phyloP scores from a whole-genome alignment of 169 alveolate genomes.

The Plasmodium chabaudi region DNA sequence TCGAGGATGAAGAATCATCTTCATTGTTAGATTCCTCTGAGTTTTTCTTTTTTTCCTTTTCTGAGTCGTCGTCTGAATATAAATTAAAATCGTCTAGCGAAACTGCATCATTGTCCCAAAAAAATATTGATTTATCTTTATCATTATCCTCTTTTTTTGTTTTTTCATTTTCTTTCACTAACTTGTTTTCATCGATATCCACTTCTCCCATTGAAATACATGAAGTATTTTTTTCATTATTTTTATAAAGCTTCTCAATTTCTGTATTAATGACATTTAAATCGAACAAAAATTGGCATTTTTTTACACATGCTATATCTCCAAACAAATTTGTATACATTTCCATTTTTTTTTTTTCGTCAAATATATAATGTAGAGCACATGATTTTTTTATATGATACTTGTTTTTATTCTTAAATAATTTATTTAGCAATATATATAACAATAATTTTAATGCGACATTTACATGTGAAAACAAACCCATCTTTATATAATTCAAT shows the following conservation, averaged over 20 bases:
- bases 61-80: conserved; percentile 32
- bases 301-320: conserved; percentile 28
- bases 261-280: conserved; percentile 51
- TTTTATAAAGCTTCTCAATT: not conserved
- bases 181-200: not conserved
- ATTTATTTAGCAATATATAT: conserved; percentile 23
- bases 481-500: conserved; percentile 51
- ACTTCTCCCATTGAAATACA: not conserved
- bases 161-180: not conserved
- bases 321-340: not conserved
- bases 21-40: not conserved
- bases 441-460: conserved; percentile 51
- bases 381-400: conserved; percentile 31
- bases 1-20: not conserved
- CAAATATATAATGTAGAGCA: conserved; percentile 30
- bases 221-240: not conserved
- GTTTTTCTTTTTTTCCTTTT: conserved; percentile 2
- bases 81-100: conserved; percentile 72
- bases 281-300: conserved; percentile 49
- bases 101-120: conserved; percentile 37
- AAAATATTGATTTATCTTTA: conserved; percentile 46
- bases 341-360: conserved; percentile 8
- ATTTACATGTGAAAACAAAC: conserved; percentile 69
- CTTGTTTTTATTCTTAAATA: conserved; percentile 17
- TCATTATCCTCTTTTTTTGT: not conserved